phyloP scores from a whole-genome alignment of 768 basidiomycete genomes.

The Lactarius indigo region DNA sequence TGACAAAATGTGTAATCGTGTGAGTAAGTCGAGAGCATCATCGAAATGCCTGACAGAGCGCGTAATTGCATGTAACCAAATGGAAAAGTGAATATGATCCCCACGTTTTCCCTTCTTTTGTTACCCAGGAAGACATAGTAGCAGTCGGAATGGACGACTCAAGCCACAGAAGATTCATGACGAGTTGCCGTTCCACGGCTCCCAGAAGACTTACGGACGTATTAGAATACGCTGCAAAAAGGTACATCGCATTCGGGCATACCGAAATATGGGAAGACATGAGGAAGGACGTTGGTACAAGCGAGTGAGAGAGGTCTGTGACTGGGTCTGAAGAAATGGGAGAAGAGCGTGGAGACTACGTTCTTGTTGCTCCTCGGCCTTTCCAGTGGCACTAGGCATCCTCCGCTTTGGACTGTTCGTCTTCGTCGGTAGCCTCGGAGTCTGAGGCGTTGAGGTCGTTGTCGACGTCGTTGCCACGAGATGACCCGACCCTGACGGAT shows the following conservation, averaged over 20 bases:
- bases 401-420: background rate
- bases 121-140: slow-evolving; percentile 73
- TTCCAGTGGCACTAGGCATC: slow-evolving; percentile 19
- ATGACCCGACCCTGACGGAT: background rate
- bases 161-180: slow-evolving; percentile 87
- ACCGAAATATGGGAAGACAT: slow-evolving; percentile 90
- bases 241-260: slow-evolving; percentile 21
- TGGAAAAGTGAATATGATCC: slow-evolving; percentile 7
- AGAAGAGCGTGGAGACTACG: slow-evolving; percentile 54
- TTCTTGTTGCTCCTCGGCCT: slow-evolving; percentile 14
- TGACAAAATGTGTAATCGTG: slow-evolving; percentile 66
- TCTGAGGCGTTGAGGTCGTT: background rate
- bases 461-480: background rate
- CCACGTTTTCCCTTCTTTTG: slow-evolving; percentile 68
- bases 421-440: slow-evolving; percentile 1
- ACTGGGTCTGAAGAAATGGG: slow-evolving; percentile 78
- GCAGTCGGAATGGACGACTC: slow-evolving; percentile 65
- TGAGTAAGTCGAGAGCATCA: slow-evolving; percentile 58
- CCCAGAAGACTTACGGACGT: slow-evolving; percentile 56
- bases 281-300: slow-evolving; percentile 84
- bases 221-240: background rate
- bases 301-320: slow-evolving; percentile 70
- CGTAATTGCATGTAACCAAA: slow-evolving; percentile 4
- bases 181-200: slow-evolving; percentile 76
- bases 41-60: slow-evolving; percentile 60